Conservation (phyloP, 306 rosid species). For the Carpinus viminea region DNA sequence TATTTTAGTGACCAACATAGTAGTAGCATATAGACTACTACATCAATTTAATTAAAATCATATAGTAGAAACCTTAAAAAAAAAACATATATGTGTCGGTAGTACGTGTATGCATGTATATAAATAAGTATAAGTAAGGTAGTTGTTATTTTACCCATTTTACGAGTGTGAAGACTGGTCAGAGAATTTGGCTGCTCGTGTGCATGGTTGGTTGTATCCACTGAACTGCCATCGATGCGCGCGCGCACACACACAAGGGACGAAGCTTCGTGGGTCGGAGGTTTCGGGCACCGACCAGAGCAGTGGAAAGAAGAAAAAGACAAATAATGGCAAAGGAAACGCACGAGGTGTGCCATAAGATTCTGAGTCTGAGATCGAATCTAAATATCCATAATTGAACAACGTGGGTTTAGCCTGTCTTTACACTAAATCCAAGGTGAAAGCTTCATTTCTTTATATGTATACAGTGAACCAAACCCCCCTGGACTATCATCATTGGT, state of each 20-base stretch:
- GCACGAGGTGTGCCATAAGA: slow-evolving; percentile 59
- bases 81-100: too few relatives aligned
- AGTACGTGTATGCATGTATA: too few relatives aligned
- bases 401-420: slow-evolving; percentile 75
- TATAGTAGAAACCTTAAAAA: too few relatives aligned
- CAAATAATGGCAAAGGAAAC: slow-evolving; percentile 36
- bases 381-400: slow-evolving; percentile 49
- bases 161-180: not conserved
- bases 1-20: too few relatives aligned
- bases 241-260: slow-evolving; percentile 1
- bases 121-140: too few relatives aligned
- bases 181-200: slow-evolving; percentile 32
- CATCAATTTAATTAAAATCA: too few relatives aligned
- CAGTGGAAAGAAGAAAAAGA: slow-evolving; percentile 21
- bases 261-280: slow-evolving; percentile 60
- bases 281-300: slow-evolving; percentile 65
- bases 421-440: slow-evolving; percentile 66
- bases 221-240: slow-evolving; percentile 4
- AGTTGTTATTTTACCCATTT: too few relatives aligned
- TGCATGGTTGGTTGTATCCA: not conserved
- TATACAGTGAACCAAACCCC: not conserved
- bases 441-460: slow-evolving; percentile 27
- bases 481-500: slow-evolving; percentile 35
- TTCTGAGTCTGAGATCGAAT: slow-evolving; percentile 43
- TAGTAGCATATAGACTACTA: too few relatives aligned